Conservation (phyloP, 768 basidiomycete genomes). For the Collybia nuda region DNA sequence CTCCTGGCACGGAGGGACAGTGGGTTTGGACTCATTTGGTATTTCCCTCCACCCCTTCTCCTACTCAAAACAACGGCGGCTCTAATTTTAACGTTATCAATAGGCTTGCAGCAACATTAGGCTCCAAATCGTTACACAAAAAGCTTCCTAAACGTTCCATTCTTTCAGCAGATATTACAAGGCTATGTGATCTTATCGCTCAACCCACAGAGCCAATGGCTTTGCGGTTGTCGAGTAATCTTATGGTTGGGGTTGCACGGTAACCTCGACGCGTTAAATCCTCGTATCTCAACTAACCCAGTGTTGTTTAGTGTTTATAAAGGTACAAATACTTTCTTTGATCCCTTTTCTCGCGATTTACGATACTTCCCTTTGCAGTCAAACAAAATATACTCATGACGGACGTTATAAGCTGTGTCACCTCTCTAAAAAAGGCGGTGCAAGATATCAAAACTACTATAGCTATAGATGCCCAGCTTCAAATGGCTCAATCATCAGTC, state of each 20-base stretch:
- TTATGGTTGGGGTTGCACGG: constrained; percentile 90
- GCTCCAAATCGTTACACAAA: constrained; percentile 83
- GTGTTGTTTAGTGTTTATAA: constrained; percentile 37
- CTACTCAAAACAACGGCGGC: background rate
- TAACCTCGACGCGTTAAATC: constrained; percentile 24
- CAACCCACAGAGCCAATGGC: constrained; percentile 87
- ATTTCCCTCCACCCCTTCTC: too few relatives aligned
- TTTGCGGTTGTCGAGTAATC: constrained; percentile 80
- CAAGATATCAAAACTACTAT: constrained; percentile 56
- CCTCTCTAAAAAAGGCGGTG: constrained; percentile 76
- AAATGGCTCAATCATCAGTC: constrained; percentile 68
- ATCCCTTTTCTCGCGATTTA: constrained; percentile 18
- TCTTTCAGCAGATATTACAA: constrained; percentile 78
- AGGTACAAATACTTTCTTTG: constrained; percentile 56
- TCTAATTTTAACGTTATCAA: constrained; percentile 1
- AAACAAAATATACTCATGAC: constrained; percentile 82
- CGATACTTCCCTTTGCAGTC: constrained; percentile 39
- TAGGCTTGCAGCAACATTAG: constrained; percentile 91
- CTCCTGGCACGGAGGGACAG: constrained; percentile 79
- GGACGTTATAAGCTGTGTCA: constrained; percentile 79
- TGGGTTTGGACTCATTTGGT: constrained; percentile 90
- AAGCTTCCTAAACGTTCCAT: constrained; percentile 83
- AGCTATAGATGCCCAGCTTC: constrained; percentile 51
- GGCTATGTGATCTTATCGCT: constrained; percentile 78
- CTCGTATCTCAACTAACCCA: background rate